phyloP scores from a whole-genome alignment of 768 basidiomycete genomes.

The Russula earlei region DNA sequence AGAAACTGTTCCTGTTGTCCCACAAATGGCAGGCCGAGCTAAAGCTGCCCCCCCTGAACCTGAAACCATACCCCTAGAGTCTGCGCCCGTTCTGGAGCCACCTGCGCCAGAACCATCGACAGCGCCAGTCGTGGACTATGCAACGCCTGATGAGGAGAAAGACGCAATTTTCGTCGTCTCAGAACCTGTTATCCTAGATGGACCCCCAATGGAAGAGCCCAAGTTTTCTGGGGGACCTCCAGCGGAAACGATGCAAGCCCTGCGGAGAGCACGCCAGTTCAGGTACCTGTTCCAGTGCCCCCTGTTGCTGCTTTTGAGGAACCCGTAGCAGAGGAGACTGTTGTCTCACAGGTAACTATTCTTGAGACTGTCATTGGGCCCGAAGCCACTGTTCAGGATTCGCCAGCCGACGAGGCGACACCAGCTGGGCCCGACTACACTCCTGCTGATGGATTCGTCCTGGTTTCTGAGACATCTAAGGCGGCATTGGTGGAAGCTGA shows the following conservation, averaged over 20 bases:
- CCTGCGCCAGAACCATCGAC: not conserved
- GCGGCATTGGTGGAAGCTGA: not conserved
- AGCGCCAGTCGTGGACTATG: not conserved
- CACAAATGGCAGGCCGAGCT: not conserved
- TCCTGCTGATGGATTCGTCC: not conserved
- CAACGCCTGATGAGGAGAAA: not conserved
- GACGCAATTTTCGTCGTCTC: not conserved
- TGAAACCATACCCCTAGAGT: constrained; percentile 9
- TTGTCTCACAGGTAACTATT: not conserved
- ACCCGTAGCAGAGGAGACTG: not conserved
- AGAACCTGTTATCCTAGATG: too few relatives aligned
- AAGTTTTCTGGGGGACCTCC: not conserved
- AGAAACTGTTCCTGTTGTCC: not conserved
- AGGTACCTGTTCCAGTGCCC: not conserved
- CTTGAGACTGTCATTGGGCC: not conserved
- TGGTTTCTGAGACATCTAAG: not conserved
- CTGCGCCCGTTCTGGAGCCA: not conserved
- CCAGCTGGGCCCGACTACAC: not conserved
- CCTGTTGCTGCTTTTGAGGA: not conserved
- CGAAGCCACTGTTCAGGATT: not conserved
- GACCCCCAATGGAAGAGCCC: not conserved
- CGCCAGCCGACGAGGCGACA: not conserved
- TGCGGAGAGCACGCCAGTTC: not conserved
- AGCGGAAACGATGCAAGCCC: not conserved
- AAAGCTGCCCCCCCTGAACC: constrained; percentile 27